Evolutionary conservation across 805 yeast genomes (phyloP).

Genomic region (Saturnispora zaruensis): DNA sequence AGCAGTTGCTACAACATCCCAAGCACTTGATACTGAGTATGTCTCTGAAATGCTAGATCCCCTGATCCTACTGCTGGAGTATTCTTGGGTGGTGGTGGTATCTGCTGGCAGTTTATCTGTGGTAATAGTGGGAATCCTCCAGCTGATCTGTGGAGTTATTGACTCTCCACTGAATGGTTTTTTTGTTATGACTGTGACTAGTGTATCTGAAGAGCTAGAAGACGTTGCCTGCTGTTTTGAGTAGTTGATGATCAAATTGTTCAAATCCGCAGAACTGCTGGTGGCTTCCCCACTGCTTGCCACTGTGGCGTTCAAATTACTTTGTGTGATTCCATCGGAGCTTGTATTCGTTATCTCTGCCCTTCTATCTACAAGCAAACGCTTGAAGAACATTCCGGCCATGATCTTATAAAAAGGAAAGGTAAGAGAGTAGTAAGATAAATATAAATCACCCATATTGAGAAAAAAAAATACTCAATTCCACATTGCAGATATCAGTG

Average conservation of each 20-base stretch:
- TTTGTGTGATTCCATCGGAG: background rate
- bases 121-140: slow-evolving; percentile 15
- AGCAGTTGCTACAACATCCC: background rate
- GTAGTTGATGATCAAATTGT: background rate
- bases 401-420: background rate
- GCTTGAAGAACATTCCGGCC: background rate
- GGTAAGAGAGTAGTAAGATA: background rate
- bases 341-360: background rate
- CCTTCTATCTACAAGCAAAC: background rate
- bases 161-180: slow-evolving; percentile 2
- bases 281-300: background rate
- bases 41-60: background rate
- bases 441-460: background rate
- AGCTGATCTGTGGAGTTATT: slow-evolving; percentile 1
- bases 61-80: slow-evolving; percentile 1
- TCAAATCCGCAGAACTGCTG: background rate
- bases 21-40: background rate
- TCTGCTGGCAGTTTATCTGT: slow-evolving; percentile 16
- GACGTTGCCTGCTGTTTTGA: background rate
- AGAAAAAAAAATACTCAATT: background rate
- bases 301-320: background rate
- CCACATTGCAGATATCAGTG: background rate
- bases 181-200: slow-evolving; percentile 11
- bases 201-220: background rate
- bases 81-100: slow-evolving; percentile 15